Evolutionary conservation across 1,139 yeast genomes (phyloP).

Genomic region (Candida freyschussii): DNA sequence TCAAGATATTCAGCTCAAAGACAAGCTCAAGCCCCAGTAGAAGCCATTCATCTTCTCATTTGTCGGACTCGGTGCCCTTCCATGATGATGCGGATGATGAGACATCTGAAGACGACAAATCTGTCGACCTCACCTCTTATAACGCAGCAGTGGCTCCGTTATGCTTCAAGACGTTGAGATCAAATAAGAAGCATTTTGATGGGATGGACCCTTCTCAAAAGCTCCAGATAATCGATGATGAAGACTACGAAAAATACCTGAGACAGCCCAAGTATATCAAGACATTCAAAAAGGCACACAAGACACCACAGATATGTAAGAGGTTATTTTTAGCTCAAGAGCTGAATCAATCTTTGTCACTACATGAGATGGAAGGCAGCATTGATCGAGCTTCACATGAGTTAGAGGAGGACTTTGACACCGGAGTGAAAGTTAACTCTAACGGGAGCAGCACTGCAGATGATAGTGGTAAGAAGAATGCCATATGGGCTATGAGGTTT

Average conservation of each 20-base stretch:
- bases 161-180: conserved; percentile 16
- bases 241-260: conserved; percentile 35
- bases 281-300: conserved; percentile 40
- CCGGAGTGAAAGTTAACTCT: background rate
- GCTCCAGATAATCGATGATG: conserved; percentile 26
- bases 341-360: conserved; percentile 35
- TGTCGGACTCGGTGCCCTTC: background rate
- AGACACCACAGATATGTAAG: conserved; percentile 43
- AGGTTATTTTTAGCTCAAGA: conserved; percentile 80
- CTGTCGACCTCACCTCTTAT: conserved; percentile 17
- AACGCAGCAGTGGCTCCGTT: conserved; percentile 26
- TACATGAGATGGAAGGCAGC: conserved; percentile 1
- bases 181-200: conserved; percentile 1
- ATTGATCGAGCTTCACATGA: no score
- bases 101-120: conserved; percentile 17
- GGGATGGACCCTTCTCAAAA: conserved; percentile 6
- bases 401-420: conserved; percentile 6
- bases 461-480: conserved; percentile 28
- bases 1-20: conserved; percentile 9
- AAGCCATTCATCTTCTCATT: conserved; percentile 1
- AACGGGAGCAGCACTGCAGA: conserved; percentile 2
- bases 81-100: conserved; percentile 13
- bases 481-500: conserved; percentile 70
- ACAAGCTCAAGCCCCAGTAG: background rate
- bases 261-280: conserved; percentile 52